Percentiles rank a stretch among this genome's conserved stretches.
These are phyloP conservation scores for Apodospora peruviana DNA, from an alignment of 495 filamentous ascomycete species.

Conservation along the genomic window DNA sequence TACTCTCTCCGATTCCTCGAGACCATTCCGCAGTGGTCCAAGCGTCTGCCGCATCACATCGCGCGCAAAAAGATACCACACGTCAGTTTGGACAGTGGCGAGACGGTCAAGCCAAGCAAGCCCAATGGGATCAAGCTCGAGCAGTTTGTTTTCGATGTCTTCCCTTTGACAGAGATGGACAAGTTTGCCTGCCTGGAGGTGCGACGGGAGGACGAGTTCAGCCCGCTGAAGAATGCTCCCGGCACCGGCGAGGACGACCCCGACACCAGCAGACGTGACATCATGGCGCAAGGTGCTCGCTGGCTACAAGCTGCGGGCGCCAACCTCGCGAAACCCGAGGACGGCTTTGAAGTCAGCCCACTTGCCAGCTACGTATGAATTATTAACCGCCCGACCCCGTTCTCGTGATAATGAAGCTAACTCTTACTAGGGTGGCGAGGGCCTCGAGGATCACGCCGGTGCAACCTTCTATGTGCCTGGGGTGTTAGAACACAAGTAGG, in stretches of 20 bases:
- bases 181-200: constrained; percentile 97
- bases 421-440: constrained; percentile 72
- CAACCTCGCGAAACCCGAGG: constrained; percentile 58
- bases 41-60: constrained; percentile 89
- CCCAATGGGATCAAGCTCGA: constrained; percentile 98
- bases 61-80: constrained; percentile 97
- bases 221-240: constrained; percentile 90
- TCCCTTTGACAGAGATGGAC: constrained; percentile 77
- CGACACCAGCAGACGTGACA: constrained; percentile 83
- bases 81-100: constrained; percentile 68
- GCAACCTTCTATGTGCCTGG: not conserved
- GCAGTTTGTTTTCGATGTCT: constrained; percentile 98
- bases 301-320: constrained; percentile 80
- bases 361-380: constrained; percentile 89
- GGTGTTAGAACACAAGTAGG: too few species aligned
- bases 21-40: constrained; percentile 77
- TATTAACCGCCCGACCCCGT: not conserved
- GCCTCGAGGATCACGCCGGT: constrained; percentile 54
- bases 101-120: constrained; percentile 79
- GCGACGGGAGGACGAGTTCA: constrained; percentile 95
- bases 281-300: constrained; percentile 78
- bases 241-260: constrained; percentile 91
- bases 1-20: constrained; percentile 94
- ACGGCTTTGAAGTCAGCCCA: constrained; percentile 87
- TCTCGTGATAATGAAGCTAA: constrained; percentile 23